Base-by-base conservation (phyloP, 495 filamentous ascomycete genomes). In the Tuber brumale region DNA sequence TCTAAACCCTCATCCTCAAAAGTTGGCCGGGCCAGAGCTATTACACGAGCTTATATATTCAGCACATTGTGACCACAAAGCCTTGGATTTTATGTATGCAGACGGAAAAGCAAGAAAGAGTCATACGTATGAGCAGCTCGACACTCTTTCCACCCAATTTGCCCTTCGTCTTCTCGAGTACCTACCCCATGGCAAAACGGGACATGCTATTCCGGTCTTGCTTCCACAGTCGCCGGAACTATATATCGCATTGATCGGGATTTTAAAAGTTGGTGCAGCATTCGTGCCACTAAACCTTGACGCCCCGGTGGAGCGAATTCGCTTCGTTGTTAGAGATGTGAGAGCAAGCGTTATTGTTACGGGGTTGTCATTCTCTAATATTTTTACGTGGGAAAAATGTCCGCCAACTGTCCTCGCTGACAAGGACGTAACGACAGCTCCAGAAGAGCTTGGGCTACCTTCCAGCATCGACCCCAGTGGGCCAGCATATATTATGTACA, bases 401-500 rank as follows among this genome's bases (percentile, higher is more conserved):
- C 85, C 85, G 31, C 66, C 71, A 0, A 70, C 84, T 74, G 74
- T 87, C 27, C 82, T 85, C 4, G 77, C 84, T 18, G 85, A 85
- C 70, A 76, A 81, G 21, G 72, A 79, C 12, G 75, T 45, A 31
- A 21, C 43, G 19, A 35, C 71, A 14, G 27, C 27, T 41, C 39
- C 48, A 1, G 41, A 35, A 5, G 73, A 48, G 31, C 51, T 80
- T 16, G 37, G 39, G 12, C 70, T 79, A n/a, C 45, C 78, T 7
- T 69, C 21, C 4, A 46, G 39, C 45, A 80, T 82, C 5, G 80
- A 35, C 42, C 74, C 39, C 0, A 46, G 8, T 19, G 87, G 92
- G 78, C 80, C 93, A 10, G 94, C 93, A 27, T 97, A 97, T 84
- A 88, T 97, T 69, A 92, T 97, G 89, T 97, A 97, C 80, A 97